phyloP scores from a whole-genome alignment of 2,329 filamentous ascomycete species.

The Pseudogymnoascus sp. region DNA sequence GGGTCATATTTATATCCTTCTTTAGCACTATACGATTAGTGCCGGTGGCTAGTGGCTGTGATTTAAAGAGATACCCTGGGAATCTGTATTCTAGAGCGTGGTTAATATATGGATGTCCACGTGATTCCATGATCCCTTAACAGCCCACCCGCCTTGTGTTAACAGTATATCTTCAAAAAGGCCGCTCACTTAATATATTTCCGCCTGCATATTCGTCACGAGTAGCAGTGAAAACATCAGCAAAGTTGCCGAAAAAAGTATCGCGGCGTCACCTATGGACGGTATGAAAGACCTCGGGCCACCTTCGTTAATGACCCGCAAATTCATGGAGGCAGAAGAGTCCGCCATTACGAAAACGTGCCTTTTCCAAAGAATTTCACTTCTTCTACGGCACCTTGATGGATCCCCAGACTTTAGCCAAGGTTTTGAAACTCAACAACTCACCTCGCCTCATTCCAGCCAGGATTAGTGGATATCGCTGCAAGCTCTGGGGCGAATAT shows the following conservation, averaged over 20 bases:
- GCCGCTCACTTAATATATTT: too few species aligned
- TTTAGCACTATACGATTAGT: neutral
- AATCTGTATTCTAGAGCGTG: neutral
- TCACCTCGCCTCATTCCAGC: slow-evolving; percentile 19
- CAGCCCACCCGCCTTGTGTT: neutral
- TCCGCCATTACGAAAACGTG: neutral
- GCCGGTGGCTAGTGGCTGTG: neutral
- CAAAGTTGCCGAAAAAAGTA: neutral
- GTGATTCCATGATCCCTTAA: neutral
- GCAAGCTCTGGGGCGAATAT: slow-evolving; percentile 31
- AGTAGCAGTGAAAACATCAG: neutral
- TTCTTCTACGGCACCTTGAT: slow-evolving; percentile 31
- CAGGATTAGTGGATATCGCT: slow-evolving; percentile 23
- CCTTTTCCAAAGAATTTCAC: slow-evolving; percentile 23
- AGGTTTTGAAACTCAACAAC: slow-evolving; percentile 23
- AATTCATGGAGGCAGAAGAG: neutral
- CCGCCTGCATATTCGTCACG: neutral
- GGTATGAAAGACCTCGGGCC: neutral
- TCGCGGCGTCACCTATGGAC: neutral
- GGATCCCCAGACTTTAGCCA: slow-evolving; percentile 27
- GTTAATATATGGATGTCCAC: neutral
- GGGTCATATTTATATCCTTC: neutral
- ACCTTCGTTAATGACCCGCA: neutral
- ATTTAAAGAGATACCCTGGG: neutral
- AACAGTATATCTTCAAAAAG: neutral